These are phyloP conservation scores for Dictyostelium capitatum DNA, from an alignment of 78 protist genomes.

Conservation along the genomic window DNA sequence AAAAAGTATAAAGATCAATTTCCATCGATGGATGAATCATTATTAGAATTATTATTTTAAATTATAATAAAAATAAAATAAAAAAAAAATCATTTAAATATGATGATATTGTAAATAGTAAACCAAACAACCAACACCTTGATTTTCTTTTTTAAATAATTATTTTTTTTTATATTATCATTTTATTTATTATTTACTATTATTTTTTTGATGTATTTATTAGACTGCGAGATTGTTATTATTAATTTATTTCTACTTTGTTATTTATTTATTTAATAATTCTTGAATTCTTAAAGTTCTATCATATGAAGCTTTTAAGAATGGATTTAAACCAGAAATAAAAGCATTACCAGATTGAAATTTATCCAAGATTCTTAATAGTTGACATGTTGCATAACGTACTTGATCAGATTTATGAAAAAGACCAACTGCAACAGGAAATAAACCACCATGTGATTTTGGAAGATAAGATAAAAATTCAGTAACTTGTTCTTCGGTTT, in stretches of 20 bases:
- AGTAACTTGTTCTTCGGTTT: conserved; percentile 80
- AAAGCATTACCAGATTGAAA: conserved; percentile 79
- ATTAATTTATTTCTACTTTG: neutral
- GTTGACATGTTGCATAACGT: conserved; percentile 78
- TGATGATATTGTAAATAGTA: neutral
- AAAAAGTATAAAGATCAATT: conserved; percentile 3
- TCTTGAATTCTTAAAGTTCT: conserved; percentile 51
- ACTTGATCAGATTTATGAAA: conserved; percentile 85
- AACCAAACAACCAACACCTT: too few relatives aligned
- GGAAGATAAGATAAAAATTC: conserved; percentile 89
- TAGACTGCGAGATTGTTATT: neutral
- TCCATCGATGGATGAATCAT: too few relatives aligned
- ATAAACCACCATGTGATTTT: conserved; percentile 90
- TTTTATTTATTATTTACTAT: neutral
- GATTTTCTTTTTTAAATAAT: neutral
- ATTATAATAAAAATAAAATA: neutral
- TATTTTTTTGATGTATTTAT: too few relatives aligned
- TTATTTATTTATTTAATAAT: neutral
- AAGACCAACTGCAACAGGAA: conserved; percentile 87
- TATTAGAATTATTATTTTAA: conserved; percentile 10
- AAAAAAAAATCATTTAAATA: neutral
- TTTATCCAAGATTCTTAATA: conserved; percentile 79
- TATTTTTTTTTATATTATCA: neutral
- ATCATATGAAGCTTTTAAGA: conserved; percentile 63
- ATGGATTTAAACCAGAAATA: conserved; percentile 73